A percentile compares a stretch with the other conserved stretches of the same genome.
phyloP scores from a whole-genome alignment of 140 eudicot species.

The Stevia rebaudiana region DNA sequence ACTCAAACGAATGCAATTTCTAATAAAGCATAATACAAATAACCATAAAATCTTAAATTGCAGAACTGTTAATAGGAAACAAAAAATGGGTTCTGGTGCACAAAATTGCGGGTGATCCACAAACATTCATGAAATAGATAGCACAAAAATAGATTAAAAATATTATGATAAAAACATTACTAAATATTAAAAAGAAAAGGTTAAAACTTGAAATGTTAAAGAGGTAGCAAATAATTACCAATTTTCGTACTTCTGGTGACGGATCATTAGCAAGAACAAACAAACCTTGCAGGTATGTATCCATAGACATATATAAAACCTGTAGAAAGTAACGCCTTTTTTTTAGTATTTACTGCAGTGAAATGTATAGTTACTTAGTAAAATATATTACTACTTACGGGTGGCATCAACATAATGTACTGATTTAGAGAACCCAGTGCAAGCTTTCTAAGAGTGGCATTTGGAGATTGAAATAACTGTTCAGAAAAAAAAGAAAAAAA shows the following conservation, averaged over 20 bases:
- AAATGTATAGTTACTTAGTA: slow-evolving; percentile 8
- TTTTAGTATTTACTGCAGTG: slow-evolving; percentile 10
- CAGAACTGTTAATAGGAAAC: neutral
- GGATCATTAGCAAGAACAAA: slow-evolving; percentile 93
- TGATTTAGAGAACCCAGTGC: slow-evolving; percentile 85
- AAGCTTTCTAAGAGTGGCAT: slow-evolving; percentile 68
- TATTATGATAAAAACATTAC: neutral
- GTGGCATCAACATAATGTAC: slow-evolving; percentile 89
- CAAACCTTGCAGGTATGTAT: slow-evolving; percentile 85
- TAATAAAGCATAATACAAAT: neutral
- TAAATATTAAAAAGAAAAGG: neutral
- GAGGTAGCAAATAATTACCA: slow-evolving; percentile 51
- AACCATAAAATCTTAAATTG: neutral
- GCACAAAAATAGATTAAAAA: neutral
- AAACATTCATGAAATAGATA: neutral
- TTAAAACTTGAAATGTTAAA: neutral
- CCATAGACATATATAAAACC: slow-evolving; percentile 83
- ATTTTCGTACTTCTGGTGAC: slow-evolving; percentile 87
- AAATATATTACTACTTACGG: slow-evolving; percentile 43
- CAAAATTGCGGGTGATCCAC: slow-evolving; percentile 6
- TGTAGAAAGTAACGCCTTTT: slow-evolving; percentile 28
- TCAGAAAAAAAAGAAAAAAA: too few relatives aligned
- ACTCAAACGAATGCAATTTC: neutral
- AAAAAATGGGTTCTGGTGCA: neutral
- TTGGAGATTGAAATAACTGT: slow-evolving; percentile 90